These are phyloP conservation scores for Psidium friedrichsthalianum DNA, from an alignment of 345 rosid genomes.

Conservation along the genomic window DNA sequence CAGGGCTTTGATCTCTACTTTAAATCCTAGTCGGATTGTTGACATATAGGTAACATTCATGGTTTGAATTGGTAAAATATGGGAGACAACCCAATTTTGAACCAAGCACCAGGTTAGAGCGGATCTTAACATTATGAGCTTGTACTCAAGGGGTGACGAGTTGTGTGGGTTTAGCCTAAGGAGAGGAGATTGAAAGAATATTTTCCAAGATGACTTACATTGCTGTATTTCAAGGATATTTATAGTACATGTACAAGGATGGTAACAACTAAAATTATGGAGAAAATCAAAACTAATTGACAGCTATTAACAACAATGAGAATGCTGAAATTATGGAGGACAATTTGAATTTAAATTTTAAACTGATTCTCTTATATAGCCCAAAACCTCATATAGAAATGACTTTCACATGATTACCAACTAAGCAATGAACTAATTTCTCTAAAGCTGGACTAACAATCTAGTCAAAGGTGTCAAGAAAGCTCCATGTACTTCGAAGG, in stretches of 20 bases:
- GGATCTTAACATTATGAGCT: neutral
- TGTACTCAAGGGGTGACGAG: neutral
- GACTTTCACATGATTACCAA: neutral
- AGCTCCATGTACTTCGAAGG: conserved; percentile 11
- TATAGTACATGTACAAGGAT: no score
- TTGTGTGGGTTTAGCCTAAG: neutral
- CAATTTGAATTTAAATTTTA: no score
- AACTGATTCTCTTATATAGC: no score
- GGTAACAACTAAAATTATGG: no score
- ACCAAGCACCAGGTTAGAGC: neutral
- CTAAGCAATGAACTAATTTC: neutral
- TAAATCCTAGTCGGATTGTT: neutral
- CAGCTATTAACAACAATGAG: no score
- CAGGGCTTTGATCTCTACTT: no score
- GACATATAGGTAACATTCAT: neutral
- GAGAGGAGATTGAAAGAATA: no score
- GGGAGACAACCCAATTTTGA: neutral
- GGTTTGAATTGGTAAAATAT: neutral
- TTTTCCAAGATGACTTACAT: no score
- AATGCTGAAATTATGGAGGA: no score
- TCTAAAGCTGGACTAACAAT: neutral
- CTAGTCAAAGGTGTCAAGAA: neutral
- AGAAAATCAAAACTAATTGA: no score
- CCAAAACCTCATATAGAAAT: neutral
- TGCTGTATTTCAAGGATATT: no score